A percentile compares a stretch with the other conserved stretches of the same genome.
phyloP scores from a whole-genome alignment of 169 alveolate genomes.

The Plasmodium adleri region DNA sequence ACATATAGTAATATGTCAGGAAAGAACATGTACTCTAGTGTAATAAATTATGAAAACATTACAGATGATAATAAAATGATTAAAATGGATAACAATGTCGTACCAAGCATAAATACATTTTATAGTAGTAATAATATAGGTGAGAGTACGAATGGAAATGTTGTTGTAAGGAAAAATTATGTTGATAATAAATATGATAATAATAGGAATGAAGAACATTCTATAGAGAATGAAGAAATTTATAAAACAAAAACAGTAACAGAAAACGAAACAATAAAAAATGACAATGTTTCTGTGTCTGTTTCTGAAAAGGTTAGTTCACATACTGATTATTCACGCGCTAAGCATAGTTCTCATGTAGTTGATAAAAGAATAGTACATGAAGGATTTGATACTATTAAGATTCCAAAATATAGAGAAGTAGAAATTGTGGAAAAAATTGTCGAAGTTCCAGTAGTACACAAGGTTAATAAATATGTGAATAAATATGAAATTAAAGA shows the following conservation, averaged over 20 bases:
- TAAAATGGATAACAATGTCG: not conserved
- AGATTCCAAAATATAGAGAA: conserved; percentile 83
- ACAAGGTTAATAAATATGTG: conserved; percentile 83
- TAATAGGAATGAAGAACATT: not conserved
- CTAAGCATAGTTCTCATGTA: conserved; percentile 78
- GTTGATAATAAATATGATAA: not conserved
- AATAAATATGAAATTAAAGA: conserved; percentile 85
- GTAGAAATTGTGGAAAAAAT: conserved; percentile 85
- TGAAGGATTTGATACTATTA: conserved; percentile 86
- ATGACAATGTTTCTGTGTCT: conserved; percentile 31
- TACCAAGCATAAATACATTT: not conserved
- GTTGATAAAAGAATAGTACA: conserved; percentile 82
- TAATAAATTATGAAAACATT: not conserved
- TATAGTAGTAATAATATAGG: not conserved
- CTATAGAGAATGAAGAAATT: not conserved
- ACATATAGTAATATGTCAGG: not conserved
- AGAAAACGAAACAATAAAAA: conserved; percentile 16
- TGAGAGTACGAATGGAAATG: conserved; percentile 11
- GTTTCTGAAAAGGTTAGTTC: conserved; percentile 45
- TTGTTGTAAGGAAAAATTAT: not conserved
- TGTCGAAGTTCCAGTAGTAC: conserved; percentile 87
- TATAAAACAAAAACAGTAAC: conserved; percentile 5
- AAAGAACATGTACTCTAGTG: not conserved
- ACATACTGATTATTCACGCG: conserved; percentile 81
- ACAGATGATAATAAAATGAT: not conserved